Percentiles rank a stretch among this genome's conserved stretches.
These are phyloP conservation scores for Coemansia brasiliensis DNA, from an alignment of 192 early-diverging fungal genomes.

Conservation along the genomic window DNA sequence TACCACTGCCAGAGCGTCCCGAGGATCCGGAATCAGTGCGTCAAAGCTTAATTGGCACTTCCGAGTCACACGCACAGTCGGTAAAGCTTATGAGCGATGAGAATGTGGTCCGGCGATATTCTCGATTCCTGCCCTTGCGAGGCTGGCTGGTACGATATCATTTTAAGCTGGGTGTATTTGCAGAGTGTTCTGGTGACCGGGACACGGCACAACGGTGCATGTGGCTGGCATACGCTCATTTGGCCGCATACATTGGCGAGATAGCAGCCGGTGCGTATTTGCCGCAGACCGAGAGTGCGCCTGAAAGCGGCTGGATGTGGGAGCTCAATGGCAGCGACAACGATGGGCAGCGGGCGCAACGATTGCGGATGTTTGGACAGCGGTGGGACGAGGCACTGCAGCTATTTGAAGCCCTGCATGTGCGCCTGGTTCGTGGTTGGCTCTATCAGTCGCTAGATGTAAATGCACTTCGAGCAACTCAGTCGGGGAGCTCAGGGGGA, in stretches of 20 bases:
- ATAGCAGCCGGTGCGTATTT: slow-evolving; percentile 36
- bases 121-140: slow-evolving; percentile 33
- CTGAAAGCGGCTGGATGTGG: slow-evolving; percentile 39
- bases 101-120: slow-evolving; percentile 13
- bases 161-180: slow-evolving; percentile 34
- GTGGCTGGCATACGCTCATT: slow-evolving; percentile 41
- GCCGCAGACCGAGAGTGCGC: slow-evolving; percentile 10
- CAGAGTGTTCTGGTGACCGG: slow-evolving; percentile 39
- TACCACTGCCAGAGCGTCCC: slow-evolving; percentile 17
- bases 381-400: slow-evolving; percentile 33
- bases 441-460: slow-evolving; percentile 34
- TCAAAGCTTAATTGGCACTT: not conserved
- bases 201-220: slow-evolving; percentile 39
- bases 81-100: not conserved
- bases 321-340: slow-evolving; percentile 25
- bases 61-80: not conserved
- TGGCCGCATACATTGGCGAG: slow-evolving; percentile 25
- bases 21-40: slow-evolving; percentile 5
- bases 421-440: slow-evolving; percentile 47
- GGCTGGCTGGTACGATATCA: slow-evolving; percentile 48
- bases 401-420: slow-evolving; percentile 31
- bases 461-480: slow-evolving; percentile 8
- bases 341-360: slow-evolving; percentile 30
- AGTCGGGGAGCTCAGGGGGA: not conserved
- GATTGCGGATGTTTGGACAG: slow-evolving; percentile 39